These are phyloP conservation scores for Cylindrotheca fusiformis DNA, from an alignment of 108 stramenopile species.

Conservation along the genomic window DNA sequence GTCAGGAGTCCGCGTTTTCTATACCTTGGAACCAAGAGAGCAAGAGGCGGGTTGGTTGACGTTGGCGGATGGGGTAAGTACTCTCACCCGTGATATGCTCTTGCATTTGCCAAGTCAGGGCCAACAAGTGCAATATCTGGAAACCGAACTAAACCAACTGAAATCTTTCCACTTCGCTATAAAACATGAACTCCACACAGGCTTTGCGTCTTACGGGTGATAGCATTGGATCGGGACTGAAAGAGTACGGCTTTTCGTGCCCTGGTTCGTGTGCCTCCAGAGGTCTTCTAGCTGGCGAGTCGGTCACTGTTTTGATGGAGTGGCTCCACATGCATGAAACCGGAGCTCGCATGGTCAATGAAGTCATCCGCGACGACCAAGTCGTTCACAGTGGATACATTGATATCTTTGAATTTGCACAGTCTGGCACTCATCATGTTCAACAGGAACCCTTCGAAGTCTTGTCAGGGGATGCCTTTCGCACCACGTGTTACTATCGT, in stretches of 20 bases:
- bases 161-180: too few species aligned
- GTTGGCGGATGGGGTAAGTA: slow-evolving; percentile 39
- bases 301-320: slow-evolving; percentile 48
- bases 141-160: too few species aligned
- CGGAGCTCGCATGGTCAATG: slow-evolving; percentile 38
- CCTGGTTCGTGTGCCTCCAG: slow-evolving; percentile 33
- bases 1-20: too few species aligned
- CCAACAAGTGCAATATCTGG: too few species aligned
- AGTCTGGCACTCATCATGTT: slow-evolving; percentile 26
- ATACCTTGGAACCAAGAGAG: slow-evolving; percentile 19
- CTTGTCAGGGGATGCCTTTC: slow-evolving; percentile 43
- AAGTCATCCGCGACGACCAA: slow-evolving; percentile 38
- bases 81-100: too few species aligned
- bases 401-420: slow-evolving; percentile 49
- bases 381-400: slow-evolving; percentile 28
- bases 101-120: too few species aligned
- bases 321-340: slow-evolving; percentile 50
- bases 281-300: slow-evolving; percentile 19
- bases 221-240: slow-evolving; percentile 23
- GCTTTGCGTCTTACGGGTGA: too few species aligned
- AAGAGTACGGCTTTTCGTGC: slow-evolving; percentile 42
- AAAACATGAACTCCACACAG: too few species aligned
- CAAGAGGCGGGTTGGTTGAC: slow-evolving; percentile 33
- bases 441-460: slow-evolving; percentile 37
- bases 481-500: slow-evolving; percentile 43